Conservation (phyloP, 345 rosid species). For the Geranium rotundifolium region DNA sequence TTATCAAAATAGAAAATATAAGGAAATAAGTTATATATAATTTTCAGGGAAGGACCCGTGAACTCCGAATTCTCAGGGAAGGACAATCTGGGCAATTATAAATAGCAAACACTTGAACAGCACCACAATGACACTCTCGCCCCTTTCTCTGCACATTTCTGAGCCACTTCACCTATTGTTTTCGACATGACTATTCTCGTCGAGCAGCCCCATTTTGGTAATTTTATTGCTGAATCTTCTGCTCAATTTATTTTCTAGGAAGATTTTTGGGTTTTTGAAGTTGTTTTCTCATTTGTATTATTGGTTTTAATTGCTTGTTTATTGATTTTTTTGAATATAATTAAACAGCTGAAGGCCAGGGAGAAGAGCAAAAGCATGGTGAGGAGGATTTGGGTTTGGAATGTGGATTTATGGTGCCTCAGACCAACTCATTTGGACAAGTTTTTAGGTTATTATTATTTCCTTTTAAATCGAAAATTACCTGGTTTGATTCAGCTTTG, state of each 20-base stretch:
- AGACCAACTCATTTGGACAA: constrained; percentile 71
- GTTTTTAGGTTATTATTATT: constrained; percentile 40
- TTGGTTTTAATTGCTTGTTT: neutral
- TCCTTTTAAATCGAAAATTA: neutral
- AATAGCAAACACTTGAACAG: constrained; percentile 19
- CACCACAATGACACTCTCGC: neutral
- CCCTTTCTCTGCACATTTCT: neutral
- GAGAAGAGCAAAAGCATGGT: constrained; percentile 30
- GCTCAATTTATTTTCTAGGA: neutral
- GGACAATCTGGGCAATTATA: constrained; percentile 40
- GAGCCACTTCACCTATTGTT: neutral
- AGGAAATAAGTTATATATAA: constrained; percentile 1
- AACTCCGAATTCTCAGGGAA: constrained; percentile 34
- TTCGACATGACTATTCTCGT: constrained; percentile 38
- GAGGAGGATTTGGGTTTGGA: constrained; percentile 35
- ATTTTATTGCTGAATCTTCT: neutral
- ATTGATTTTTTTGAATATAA: neutral
- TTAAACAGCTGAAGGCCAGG: constrained; percentile 10
- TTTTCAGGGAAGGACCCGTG: constrained; percentile 34
- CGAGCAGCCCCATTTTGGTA: constrained; percentile 39
- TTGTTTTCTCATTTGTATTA: neutral
- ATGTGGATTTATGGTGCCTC: constrained; percentile 49
- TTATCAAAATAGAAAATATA: too few relatives aligned
- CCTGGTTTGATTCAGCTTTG: neutral
- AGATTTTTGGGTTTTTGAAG: neutral